Evolutionary conservation across 1,139 yeast genomes (phyloP), one percentile per base, ranked within the genome.

Genomic region (Magnusiomyces magnusii): DNA sequence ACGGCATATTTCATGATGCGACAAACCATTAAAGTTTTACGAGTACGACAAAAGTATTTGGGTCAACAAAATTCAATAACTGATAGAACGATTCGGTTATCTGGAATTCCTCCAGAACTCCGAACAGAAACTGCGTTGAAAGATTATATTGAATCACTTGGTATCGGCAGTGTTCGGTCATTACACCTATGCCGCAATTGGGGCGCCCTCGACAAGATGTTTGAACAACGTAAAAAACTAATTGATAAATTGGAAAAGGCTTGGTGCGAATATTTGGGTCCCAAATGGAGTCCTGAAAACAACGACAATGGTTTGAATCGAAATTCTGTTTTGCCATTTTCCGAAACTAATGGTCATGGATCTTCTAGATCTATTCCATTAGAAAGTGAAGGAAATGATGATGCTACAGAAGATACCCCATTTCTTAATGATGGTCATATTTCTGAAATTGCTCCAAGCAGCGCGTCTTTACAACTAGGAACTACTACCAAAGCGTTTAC

Each of bases 61-160:
- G 98, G 98, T 0, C 81, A 84, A 56, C 98, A 92, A 70, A 87
- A 88, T 70, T 86, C 97, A 5, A 82, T 93, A 58, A 91, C 98
- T 0, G 99, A 93, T 76, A 78, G 97, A 67, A 93, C 99, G 0
- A 87, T 93, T 58, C 77, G 95, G 61, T 73, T 93, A 28, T 87
- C 95, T 52, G 98, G 98, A 0, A 89, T 93, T n/a, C 97, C 98
- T 0, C 86, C 88, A 0, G 84, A 85, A 56, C 74, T 91, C 47
- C 76, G 97, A 59, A 84, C 84, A 57, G 93, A 85, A 64, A 78
- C 79, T 27, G 83, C 81, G 17, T 75, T 93, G 65, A 84, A 81
- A 60, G 79, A 83, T 52, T 93, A 89, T 68, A 85, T 93, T 42
- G 95, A 89, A 64, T 79, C 80, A 21, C 75, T 92, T 53, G 86